Evolutionary conservation across 768 basidiomycete genomes (phyloP), one percentile per base, ranked within the genome.

Genomic region (Tylopilus sp.): DNA sequence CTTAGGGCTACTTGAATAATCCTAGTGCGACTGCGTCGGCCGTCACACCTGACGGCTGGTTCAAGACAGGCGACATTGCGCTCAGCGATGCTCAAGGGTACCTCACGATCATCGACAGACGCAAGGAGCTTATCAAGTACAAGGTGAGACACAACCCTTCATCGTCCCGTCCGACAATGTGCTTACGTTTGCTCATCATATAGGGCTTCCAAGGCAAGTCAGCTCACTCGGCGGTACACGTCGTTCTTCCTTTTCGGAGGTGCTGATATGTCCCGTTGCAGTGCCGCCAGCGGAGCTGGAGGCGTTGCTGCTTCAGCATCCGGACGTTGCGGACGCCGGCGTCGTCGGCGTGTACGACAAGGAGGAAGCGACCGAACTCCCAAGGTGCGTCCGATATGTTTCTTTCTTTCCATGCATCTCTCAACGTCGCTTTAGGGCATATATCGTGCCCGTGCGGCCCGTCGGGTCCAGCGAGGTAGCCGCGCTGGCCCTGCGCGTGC

Each of bases 251-350:
- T 31, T 22, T 23, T 39, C 51, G 23, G 55, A 30, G 20, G 11
- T 31, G 15, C 15, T 20, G 2, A 28, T 21, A 0, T 10, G 0
- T 22, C 1, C 22, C 36, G 33, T 45, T 53, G 36, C 58, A 89
- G 91, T 94, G 17, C 82, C 92, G 7, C 91, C 91, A 0, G 91
- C 92, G 2, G 91, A 93, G 58, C 77, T 95, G 4, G 92, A 95
- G 60, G 79, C 81, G 25, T 71, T 91, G 0, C 76, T 94, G 0
- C 69, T 93, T 15, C 79, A 80, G 5, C 87, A 93, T 59, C 83
- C 86, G 1, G 79, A 85, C 0, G 74, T 95, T 17, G 84, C 81
- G 3, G 93, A 97, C 59, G 79, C 77, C 1, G 91, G 84, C 10
- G 92, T 95, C 18, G 85, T 94, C 50, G 90, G 91, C 2, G 70